Conservation (phyloP, 2,329 filamentous ascomycete species). For the Xylariaceae sp. region DNA sequence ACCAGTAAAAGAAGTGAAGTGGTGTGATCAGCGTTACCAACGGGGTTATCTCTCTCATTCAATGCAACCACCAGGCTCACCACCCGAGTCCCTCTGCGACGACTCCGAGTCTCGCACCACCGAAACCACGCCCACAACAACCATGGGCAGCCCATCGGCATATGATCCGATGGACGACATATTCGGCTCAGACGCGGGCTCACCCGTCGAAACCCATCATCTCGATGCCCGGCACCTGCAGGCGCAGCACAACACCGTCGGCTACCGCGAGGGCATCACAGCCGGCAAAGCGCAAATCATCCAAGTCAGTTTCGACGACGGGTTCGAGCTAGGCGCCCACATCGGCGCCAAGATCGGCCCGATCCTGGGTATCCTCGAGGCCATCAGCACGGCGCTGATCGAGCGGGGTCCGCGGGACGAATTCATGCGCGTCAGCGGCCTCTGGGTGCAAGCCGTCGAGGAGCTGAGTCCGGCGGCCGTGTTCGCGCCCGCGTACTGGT, state of each 20-base stretch:
- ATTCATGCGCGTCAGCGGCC: slow-evolving; percentile 24
- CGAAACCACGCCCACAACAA: not conserved
- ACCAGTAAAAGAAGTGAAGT: not conserved
- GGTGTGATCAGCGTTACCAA: not conserved
- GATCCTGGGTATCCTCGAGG: slow-evolving; percentile 72
- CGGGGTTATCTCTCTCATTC: not conserved
- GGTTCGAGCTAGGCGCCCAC: slow-evolving; percentile 76
- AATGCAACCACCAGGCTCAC: slow-evolving; percentile 15
- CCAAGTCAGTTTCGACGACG: slow-evolving; percentile 87
- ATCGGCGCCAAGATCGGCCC: slow-evolving; percentile 70
- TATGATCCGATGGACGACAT: slow-evolving; percentile 12
- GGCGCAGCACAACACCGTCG: slow-evolving; percentile 72
- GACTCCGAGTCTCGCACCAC: not conserved
- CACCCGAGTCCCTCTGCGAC: not conserved
- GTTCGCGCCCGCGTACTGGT: slow-evolving; percentile 63
- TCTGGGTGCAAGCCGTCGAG: slow-evolving; percentile 46
- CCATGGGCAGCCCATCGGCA: not conserved
- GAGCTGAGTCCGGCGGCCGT: slow-evolving; percentile 59
- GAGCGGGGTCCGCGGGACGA: slow-evolving; percentile 24
- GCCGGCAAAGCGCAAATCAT: slow-evolving; percentile 69
- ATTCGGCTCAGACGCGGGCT: slow-evolving; percentile 9
- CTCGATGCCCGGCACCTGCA: slow-evolving; percentile 70
- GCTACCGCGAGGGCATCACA: slow-evolving; percentile 84
- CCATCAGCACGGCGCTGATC: slow-evolving; percentile 50
- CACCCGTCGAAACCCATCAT: slow-evolving; percentile 13